Conservation (phyloP, 2,329 filamentous ascomycete genomes). For the Nakataea oryzae region DNA sequence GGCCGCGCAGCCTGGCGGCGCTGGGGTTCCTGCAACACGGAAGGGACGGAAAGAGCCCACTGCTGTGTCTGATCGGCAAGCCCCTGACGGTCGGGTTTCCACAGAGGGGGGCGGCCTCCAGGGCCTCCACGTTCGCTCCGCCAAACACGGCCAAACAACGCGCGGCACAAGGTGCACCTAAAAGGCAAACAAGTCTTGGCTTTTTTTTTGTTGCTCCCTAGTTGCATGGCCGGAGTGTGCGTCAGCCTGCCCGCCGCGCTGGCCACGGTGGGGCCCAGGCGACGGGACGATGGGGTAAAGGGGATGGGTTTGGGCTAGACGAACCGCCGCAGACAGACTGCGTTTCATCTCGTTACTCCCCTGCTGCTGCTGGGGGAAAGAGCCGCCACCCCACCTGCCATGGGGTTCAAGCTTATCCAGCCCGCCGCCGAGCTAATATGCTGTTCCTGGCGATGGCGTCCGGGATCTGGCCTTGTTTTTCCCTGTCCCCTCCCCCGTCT, state of each 20-base stretch:
- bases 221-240: not conserved
- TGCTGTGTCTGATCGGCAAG: conserved; percentile 2
- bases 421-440: not conserved
- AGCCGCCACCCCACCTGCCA: not conserved
- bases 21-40: conserved; percentile 1
- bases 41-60: not conserved
- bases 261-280: not conserved
- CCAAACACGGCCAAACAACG: not conserved
- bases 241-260: too few relatives aligned
- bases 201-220: too few relatives aligned
- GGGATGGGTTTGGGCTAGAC: not conserved
- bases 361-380: not conserved
- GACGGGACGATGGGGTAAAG: not conserved
- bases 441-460: not conserved
- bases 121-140: not conserved
- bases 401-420: not conserved
- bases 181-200: not conserved
- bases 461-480: not conserved
- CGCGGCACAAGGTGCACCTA: not conserved
- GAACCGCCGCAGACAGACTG: not conserved
- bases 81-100: not conserved
- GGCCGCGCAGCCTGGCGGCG: not conserved
- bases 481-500: too few relatives aligned
- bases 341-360: not conserved
- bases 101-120: not conserved